phyloP scores from a whole-genome alignment of 2,329 filamentous ascomycete genomes.

The Fusarium pseudoanthophilum region DNA sequence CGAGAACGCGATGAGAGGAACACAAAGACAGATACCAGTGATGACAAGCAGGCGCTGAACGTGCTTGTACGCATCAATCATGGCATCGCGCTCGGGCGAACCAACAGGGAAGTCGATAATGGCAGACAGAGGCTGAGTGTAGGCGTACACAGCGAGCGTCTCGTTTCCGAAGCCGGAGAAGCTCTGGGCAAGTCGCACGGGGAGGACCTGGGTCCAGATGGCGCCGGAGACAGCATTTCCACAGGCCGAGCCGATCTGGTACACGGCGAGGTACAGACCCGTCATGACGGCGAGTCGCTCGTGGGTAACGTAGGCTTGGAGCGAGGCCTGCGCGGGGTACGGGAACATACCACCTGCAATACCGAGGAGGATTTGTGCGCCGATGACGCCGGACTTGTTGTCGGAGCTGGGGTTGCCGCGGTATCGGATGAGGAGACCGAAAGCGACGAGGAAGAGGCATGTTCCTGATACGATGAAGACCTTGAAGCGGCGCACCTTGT shows the following conservation, averaged over 20 bases:
- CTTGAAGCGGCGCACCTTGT: constrained; percentile 68
- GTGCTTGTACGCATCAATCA: constrained; percentile 58
- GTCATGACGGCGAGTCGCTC: constrained; percentile 72
- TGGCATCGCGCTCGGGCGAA: constrained; percentile 55
- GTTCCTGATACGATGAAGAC: constrained; percentile 71
- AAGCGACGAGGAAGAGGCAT: constrained; percentile 70
- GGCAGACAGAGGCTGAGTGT: constrained; percentile 52
- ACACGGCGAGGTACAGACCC: constrained; percentile 70
- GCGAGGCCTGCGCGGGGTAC: constrained; percentile 59
- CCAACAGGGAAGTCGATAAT: constrained; percentile 53
- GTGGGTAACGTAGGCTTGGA: constrained; percentile 56
- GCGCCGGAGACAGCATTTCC: constrained; percentile 70
- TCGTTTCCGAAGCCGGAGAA: constrained; percentile 48
- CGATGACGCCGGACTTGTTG: constrained; percentile 67
- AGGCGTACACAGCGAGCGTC: constrained; percentile 51
- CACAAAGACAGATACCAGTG: constrained; percentile 60
- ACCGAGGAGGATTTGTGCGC: constrained; percentile 70
- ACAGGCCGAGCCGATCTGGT: constrained; percentile 70
- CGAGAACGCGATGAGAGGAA: constrained; percentile 60
- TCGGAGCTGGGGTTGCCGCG: constrained; percentile 61
- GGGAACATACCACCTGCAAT: constrained; percentile 72
- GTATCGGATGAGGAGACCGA: constrained; percentile 71
- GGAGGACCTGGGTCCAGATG: constrained; percentile 70
- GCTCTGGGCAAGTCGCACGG: constrained; percentile 55
- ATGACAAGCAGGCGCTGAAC: constrained; percentile 60